Base-by-base conservation (phyloP, 495 filamentous ascomycete species). In the Cetradonia linearis region DNA sequence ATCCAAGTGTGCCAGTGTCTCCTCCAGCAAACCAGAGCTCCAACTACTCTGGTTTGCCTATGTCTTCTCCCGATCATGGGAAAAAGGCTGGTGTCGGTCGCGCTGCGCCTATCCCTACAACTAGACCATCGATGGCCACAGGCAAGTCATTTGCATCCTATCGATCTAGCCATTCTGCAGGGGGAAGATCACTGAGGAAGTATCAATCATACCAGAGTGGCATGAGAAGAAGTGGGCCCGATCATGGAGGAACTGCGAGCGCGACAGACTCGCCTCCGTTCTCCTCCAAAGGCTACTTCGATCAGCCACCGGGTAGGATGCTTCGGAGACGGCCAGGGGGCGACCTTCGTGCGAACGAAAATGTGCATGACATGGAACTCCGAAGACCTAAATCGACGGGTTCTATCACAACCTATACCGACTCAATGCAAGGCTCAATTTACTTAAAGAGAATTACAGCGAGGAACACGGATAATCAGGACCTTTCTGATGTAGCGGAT, bases 321-420 rank as follows among this genome's bases (percentile, higher is more conserved):
- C 82, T 98, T 44, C 82, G 93, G 59, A 81, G 93, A 67, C 82
- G 88, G 31, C 94, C 92, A 20, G 93, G 93, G 53, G 91, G 93
- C 38, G 86, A 97, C 73, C 75, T 98, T 55, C 84, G 89, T 63
- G 88, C 86, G 28, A 89, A 83, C 54, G 78, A 82, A 31, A 88
- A 86, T 68, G 85, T 87, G 28, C 81, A 82, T 62, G 88, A 91
- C 44, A 67, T 87, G 9, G 82, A 87, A 52, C 70, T 76, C 4
- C 75, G 77, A 55, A 79, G 83, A 64, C 87, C 87, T 27, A 81
- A 77, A 42, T 95, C 90, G 8, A 79, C 84, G 23, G 84, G 81
- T 28, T 92, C 89, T 5, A 70, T 90, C 54, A 81, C 80, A 5
- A 85, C 83, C 2, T 84, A 81, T 61, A 81, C 83, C 3, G 84